A percentile compares a stretch with the other conserved stretches of the same genome.
phyloP scores from a whole-genome alignment of 2,329 filamentous ascomycete genomes.

The Fusarium staphyleae region DNA sequence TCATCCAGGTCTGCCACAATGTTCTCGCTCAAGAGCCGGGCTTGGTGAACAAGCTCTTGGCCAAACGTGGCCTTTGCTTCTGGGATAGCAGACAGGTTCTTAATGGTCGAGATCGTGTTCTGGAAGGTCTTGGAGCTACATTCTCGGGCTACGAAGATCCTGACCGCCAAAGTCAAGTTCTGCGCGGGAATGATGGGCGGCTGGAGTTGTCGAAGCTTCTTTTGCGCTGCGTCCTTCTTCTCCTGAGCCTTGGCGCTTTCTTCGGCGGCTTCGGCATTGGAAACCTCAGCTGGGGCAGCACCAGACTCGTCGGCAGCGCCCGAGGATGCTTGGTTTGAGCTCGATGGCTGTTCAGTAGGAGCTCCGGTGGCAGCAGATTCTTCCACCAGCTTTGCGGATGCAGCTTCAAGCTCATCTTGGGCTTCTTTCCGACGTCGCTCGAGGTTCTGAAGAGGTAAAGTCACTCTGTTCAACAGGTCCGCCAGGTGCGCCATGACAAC shows the following conservation, averaged over 20 bases:
- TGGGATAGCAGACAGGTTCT: constrained; percentile 92
- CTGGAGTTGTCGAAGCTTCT: constrained; percentile 67
- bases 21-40: constrained; percentile 81
- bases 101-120: constrained; percentile 97
- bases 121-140: constrained; percentile 98
- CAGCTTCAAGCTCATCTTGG: constrained; percentile 59
- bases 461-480: constrained; percentile 85
- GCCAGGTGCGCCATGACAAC: constrained; percentile 94
- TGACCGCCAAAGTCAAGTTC: constrained; percentile 92
- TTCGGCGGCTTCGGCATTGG: constrained; percentile 38
- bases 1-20: constrained; percentile 87
- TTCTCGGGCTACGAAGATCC: constrained; percentile 93
- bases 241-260: constrained; percentile 44
- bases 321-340: constrained; percentile 46
- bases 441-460: constrained; percentile 80
- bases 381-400: constrained; percentile 47
- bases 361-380: constrained; percentile 42
- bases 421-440: constrained; percentile 84
- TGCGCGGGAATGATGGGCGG: constrained; percentile 87
- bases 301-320: constrained; percentile 23
- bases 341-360: constrained; percentile 29
- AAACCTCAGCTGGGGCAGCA: constrained; percentile 40
- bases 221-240: constrained; percentile 53
- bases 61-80: constrained; percentile 90
- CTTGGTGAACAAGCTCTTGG: constrained; percentile 88